phyloP scores from a whole-genome alignment of 352 stramenopile genomes.

The Globisporangium paddicum region DNA sequence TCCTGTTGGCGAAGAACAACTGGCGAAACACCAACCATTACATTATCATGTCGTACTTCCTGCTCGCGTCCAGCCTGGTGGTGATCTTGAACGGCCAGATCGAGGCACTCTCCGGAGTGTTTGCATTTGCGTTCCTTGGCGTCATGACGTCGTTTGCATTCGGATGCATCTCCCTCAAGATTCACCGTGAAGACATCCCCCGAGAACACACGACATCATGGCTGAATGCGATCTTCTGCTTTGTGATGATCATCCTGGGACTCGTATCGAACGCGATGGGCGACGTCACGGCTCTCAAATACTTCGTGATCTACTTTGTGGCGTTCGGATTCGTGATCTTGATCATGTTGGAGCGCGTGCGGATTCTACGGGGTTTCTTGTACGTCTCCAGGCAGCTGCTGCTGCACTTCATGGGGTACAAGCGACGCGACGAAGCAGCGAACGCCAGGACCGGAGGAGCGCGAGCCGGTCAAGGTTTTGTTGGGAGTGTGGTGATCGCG shows the following conservation, averaged over 20 bases:
- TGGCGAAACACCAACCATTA: conserved; percentile 52
- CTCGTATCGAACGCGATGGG: conserved; percentile 50
- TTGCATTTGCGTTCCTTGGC: conserved; percentile 69
- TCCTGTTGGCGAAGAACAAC: too few species aligned
- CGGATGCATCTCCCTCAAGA: conserved; percentile 70
- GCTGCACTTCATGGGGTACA: too few species aligned
- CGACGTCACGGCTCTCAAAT: conserved; percentile 36
- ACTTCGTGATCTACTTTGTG: conserved; percentile 59
- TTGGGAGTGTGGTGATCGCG: too few species aligned
- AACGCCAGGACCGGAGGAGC: too few species aligned
- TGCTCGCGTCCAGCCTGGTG: conserved; percentile 42
- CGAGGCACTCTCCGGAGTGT: conserved; percentile 58
- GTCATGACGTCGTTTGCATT: conserved; percentile 68
- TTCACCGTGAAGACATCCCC: conserved; percentile 73
- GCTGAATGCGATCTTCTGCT: conserved; percentile 44
- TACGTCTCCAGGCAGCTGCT: too few species aligned
- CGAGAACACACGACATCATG: conserved; percentile 65
- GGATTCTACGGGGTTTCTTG: conserved; percentile 34
- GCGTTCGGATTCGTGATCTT: conserved; percentile 42
- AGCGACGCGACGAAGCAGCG: too few species aligned
- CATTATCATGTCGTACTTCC: conserved; percentile 60
- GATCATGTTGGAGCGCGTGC: conserved; percentile 65
- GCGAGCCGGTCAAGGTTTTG: too few species aligned
- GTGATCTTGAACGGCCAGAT: conserved; percentile 54
- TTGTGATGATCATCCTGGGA: conserved; percentile 41